phyloP scores from a whole-genome alignment of 805 yeast genomes.

The Nakazawaea anatomiae region DNA sequence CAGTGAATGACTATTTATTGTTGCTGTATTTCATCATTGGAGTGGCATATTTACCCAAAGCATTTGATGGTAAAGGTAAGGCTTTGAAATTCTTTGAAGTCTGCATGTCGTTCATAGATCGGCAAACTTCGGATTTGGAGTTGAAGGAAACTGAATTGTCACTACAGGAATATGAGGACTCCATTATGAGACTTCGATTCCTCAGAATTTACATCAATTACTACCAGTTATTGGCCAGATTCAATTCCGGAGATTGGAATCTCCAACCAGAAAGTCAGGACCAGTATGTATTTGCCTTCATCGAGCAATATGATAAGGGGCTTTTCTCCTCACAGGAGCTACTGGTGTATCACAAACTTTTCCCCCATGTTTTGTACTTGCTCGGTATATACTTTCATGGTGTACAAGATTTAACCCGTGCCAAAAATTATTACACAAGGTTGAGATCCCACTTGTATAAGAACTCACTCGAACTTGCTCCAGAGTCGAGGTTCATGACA shows the following conservation, averaged over 20 bases:
- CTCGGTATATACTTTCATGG: slow-evolving; percentile 34
- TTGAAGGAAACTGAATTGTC: slow-evolving; percentile 12
- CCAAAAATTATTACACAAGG: slow-evolving; percentile 33
- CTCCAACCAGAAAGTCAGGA: slow-evolving; percentile 1
- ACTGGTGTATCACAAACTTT: slow-evolving; percentile 26
- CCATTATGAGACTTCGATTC: slow-evolving; percentile 23
- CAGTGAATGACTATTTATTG: slow-evolving; percentile 35
- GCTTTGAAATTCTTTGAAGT: slow-evolving; percentile 30
- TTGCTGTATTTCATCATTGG: slow-evolving; percentile 37
- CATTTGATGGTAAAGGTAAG: slow-evolving; percentile 28
- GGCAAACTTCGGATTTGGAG: slow-evolving; percentile 17
- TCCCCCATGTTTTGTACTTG: slow-evolving; percentile 33
- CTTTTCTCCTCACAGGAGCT: slow-evolving; percentile 33
- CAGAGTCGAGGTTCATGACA: neutral
- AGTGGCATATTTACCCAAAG: slow-evolving; percentile 28
- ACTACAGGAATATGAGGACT: slow-evolving; percentile 18
- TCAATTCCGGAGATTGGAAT: slow-evolving; percentile 23
- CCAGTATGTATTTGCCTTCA: slow-evolving; percentile 25
- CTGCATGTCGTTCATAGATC: slow-evolving; percentile 28
- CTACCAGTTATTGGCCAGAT: slow-evolving; percentile 32
- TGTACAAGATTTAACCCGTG: slow-evolving; percentile 27
- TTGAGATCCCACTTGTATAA: slow-evolving; percentile 21
- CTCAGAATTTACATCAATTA: slow-evolving; percentile 24
- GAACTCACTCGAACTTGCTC: neutral
- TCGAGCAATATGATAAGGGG: slow-evolving; percentile 29